These are phyloP conservation scores for Limnomonas spitsbergensis DNA, from an alignment of 139 green algal genomes.

Conservation along the genomic window DNA sequence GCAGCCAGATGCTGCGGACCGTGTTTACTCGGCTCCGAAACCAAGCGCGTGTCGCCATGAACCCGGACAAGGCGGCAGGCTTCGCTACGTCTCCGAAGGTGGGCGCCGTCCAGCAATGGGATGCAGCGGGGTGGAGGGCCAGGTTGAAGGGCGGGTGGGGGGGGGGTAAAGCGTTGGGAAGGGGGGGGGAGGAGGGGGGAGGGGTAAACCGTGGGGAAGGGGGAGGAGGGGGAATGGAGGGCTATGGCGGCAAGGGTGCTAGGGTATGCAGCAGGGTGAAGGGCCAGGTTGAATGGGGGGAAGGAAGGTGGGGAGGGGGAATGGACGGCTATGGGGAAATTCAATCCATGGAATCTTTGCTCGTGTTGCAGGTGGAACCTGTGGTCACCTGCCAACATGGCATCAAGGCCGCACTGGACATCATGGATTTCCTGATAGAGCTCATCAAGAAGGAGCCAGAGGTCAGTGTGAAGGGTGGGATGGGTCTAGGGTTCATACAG, in stretches of 20 bases:
- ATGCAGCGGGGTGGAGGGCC: not conserved
- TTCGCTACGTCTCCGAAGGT: too few species aligned
- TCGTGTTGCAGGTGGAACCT: too few species aligned
- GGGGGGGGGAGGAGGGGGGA: not conserved
- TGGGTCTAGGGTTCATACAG: too few species aligned
- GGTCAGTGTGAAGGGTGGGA: too few species aligned
- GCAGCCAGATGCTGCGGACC: constrained; percentile 29
- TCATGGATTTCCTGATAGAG: constrained; percentile 55
- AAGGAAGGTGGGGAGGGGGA: too few species aligned
- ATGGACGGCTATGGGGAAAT: too few species aligned
- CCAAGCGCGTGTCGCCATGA: not conserved
- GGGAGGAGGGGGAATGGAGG: not conserved
- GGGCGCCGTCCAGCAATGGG: too few species aligned
- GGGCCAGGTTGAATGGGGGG: too few species aligned
- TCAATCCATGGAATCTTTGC: too few species aligned
- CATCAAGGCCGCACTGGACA: constrained; percentile 39
- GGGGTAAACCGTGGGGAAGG: not conserved
- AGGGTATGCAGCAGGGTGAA: too few species aligned
- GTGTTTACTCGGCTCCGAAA: constrained; percentile 29
- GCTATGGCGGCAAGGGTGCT: too few species aligned
- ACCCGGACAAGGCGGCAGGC: too few species aligned
- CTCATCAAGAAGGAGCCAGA: constrained; percentile 38
- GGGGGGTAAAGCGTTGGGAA: not conserved
- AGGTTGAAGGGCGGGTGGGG: not conserved
- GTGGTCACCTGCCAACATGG: constrained; percentile 33